Base-by-base conservation (phyloP, 1,284 basidiomycete genomes). In the Lentinula novae-zelandiae region DNA sequence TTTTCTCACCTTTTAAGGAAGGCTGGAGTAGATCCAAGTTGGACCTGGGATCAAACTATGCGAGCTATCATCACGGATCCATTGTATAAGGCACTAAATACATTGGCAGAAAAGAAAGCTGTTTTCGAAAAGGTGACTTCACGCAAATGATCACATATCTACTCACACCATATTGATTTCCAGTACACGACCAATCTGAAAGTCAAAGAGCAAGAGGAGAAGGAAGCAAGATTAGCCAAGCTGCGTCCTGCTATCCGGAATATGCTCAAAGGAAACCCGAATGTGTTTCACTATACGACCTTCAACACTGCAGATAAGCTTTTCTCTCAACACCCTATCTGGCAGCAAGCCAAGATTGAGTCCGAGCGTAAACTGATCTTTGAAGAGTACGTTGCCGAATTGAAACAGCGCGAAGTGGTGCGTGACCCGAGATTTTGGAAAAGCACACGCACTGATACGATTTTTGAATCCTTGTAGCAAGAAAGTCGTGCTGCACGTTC, bases 11-110 rank as follows among this genome's bases (percentile, higher is more conserved):
- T 99, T 57, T 78, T 99, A 65, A 85, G 88, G 68, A 91, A 93
- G 71, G 92, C 93, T 56, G 91, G 92, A 22, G 89, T 99, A 53
- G 92, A 95, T 75, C 86, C 91, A 53, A 87, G 83, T 66, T 98
- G 93, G 92, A 96, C 94, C 20, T 99, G 97, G 97, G 97, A 99
- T 73, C 88, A 93, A 76, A 95, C 96, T 53, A 97, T 99, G 92
- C 86, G 96, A 69, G 90, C 92, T 67, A 95, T 97, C 73, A 96
- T 99, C 75, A 98, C 95, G 67, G 96, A 99, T 78, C 96, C 97
- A 42, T 77, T 98, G 66, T 99, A 98, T 79, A 97, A 96, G 78
- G 91, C 95, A 54, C 80, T 99, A 63, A 93, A 93, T 71, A 93
- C 92, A 51, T 81, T 98, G 56, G 92, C 94, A 3, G 95, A 99